Evolutionary conservation across 805 yeast genomes (phyloP), one percentile per base, ranked within the genome.

Genomic region (Peterozyma xylosa): DNA sequence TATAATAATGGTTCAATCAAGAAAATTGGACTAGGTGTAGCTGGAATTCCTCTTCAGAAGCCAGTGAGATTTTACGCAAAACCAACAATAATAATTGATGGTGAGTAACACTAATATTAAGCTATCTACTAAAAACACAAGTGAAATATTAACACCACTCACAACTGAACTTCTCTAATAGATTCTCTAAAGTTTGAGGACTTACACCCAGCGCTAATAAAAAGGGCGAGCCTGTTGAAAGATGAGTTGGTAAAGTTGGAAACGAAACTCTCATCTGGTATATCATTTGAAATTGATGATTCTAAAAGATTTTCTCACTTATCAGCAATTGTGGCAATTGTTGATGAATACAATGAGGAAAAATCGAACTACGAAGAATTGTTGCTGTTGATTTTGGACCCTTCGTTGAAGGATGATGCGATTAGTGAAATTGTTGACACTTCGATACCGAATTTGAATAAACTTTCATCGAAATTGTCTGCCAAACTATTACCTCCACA

Each of bases 401-500:
- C 67, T 9, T 60, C 66, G 3, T 58, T 82, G 34, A 65, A 63
- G 34, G 68, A 64, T 4, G 90, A 83, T 11, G 96, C 95, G 0
- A 58, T 68, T 37, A 48, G 48, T 3, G 97, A 90, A 55, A 53
- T 87, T 5, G 66, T 64, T 1, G 54, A 61, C 1, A 51, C 74
- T 0, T 48, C 63, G 2, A 44, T 67, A 5, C 84, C 84, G 0
- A 57, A 60, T 11, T 58, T 86, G 9, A 58, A 60, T 3, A 51
- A 58, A 9, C 56, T 74, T 1, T 66, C 79, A 0, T 57, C 62
- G 2, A 61, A 64, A 30, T 63, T 86, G n/a, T 78, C 82, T 47
- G 55, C 71, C 5, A 70, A 73, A 36, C 66, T 93, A 5, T 62
- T 91, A 17, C 96, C 97, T 2, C 78, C 86, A 2, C 82, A 84